phyloP scores from a whole-genome alignment of 345 rosid species.

The Ceriops tagal region DNA sequence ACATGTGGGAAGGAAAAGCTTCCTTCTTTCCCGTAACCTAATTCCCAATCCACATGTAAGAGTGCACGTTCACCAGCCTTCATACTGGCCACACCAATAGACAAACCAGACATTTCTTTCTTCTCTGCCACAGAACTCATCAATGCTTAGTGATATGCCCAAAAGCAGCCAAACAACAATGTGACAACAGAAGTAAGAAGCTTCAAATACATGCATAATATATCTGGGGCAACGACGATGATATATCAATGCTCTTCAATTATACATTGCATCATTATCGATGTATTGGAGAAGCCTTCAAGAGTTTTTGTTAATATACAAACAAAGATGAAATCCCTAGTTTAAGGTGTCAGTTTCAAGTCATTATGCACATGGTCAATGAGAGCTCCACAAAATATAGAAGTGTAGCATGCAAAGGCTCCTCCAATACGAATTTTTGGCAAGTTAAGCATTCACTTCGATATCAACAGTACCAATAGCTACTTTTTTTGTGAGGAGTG shows the following conservation, averaged over 20 bases:
- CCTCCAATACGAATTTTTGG: too few relatives aligned
- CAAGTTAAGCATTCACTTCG: background rate
- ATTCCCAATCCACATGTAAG: conserved; percentile 80
- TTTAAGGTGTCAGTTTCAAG: background rate
- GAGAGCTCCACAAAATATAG: background rate
- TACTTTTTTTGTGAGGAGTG: too few relatives aligned
- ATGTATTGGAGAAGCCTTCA: background rate
- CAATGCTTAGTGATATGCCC: conserved; percentile 5
- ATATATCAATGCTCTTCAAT: conserved; percentile 2
- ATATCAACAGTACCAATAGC: background rate
- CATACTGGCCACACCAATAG: conserved; percentile 81
- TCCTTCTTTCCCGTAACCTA: conserved; percentile 93
- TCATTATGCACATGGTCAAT: background rate
- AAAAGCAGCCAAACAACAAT: background rate
- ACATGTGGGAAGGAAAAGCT: conserved; percentile 95
- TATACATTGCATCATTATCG: background rate
- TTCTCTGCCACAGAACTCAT: conserved; percentile 54
- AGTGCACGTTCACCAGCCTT: conserved; percentile 86
- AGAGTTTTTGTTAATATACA: background rate
- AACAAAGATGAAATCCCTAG: background rate
- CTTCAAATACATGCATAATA: background rate
- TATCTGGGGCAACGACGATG: background rate
- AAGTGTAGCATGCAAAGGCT: too few relatives aligned
- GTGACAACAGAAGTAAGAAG: background rate
- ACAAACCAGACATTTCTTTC: conserved; percentile 84